Percentiles rank a stretch among this genome's conserved stretches.
Evolutionary conservation across 2,329 filamentous ascomycete species (phyloP).

Genomic region (Diaporthe helianthi): DNA sequence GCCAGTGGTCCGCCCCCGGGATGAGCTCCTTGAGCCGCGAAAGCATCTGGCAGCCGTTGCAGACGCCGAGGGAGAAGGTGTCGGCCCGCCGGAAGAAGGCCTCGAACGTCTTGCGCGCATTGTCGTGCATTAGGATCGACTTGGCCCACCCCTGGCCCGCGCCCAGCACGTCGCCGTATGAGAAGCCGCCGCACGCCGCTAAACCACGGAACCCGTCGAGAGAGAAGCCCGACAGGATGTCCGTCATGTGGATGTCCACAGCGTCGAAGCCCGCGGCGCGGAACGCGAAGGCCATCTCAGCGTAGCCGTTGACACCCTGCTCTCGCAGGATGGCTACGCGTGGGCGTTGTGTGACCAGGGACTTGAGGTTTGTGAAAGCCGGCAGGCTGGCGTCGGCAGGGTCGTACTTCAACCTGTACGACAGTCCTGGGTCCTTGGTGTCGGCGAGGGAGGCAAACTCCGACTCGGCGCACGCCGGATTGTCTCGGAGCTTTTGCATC

Average conservation of each 20-base stretch:
- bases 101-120: constrained; percentile 77
- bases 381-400: constrained; percentile 80
- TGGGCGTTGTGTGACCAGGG: constrained; percentile 64
- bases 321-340: constrained; percentile 92
- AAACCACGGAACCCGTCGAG: constrained; percentile 85
- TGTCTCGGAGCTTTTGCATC: constrained; percentile 91
- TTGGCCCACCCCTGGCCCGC: constrained; percentile 98
- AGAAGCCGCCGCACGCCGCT: constrained; percentile 96
- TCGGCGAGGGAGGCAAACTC: constrained; percentile 81
- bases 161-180: constrained; percentile 84
- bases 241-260: constrained; percentile 96
- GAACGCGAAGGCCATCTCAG: constrained; percentile 99
- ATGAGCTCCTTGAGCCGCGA: constrained; percentile 84
- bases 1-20: constrained; percentile 84
- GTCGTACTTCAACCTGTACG: constrained; percentile 82
- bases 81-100: constrained; percentile 86
- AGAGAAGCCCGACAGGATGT: constrained; percentile 81
- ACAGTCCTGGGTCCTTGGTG: constrained; percentile 79
- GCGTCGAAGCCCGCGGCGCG: constrained; percentile 88
- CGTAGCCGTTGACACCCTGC: constrained; percentile 92
- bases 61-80: constrained; percentile 92
- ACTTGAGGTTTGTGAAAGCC: constrained; percentile 66
- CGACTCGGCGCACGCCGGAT: constrained; percentile 82
- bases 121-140: constrained; percentile 85
- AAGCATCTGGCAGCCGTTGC: constrained; percentile 97